Conservation (phyloP, 805 yeast species). For the Metschnikowia matae region DNA sequence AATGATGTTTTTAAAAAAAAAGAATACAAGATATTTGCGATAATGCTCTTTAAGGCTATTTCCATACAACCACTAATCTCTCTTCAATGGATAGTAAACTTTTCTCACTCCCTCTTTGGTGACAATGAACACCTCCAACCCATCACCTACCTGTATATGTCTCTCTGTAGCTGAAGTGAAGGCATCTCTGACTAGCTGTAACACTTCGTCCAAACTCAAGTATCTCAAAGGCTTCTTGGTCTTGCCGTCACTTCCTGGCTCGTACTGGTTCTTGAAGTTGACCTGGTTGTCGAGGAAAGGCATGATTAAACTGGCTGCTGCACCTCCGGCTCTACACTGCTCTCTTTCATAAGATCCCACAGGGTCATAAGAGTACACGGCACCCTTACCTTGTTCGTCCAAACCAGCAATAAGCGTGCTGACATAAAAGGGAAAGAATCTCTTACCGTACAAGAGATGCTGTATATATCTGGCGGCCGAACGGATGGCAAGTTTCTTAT, state of each 20-base stretch:
- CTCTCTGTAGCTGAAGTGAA: constrained; percentile 96
- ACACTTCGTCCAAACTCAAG: constrained; percentile 76
- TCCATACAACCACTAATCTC: constrained; percentile 50
- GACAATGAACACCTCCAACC: constrained; percentile 82
- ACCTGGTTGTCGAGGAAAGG: constrained; percentile 98
- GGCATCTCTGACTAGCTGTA: constrained; percentile 86
- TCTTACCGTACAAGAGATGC: constrained; percentile 84
- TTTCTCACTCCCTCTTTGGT: constrained; percentile 89
- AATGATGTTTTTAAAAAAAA: not conserved
- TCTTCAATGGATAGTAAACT: constrained; percentile 81
- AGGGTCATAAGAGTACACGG: constrained; percentile 94
- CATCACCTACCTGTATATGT: constrained; percentile 98
- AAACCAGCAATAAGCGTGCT: constrained; percentile 93
- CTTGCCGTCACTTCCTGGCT: constrained; percentile 70
- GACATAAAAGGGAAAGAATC: constrained; percentile 96
- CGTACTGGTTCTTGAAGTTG: constrained; percentile 88
- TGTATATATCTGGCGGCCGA: constrained; percentile 90
- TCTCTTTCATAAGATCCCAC: constrained; percentile 97
- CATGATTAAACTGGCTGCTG: constrained; percentile 93
- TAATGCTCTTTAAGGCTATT: not conserved
- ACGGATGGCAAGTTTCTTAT: constrained; percentile 60
- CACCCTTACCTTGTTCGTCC: constrained; percentile 88
- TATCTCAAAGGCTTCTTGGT: constrained; percentile 58
- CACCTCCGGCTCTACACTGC: constrained; percentile 97
- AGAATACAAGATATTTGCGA: not conserved